A percentile compares a stretch with the other conserved stretches of the same genome.
phyloP scores from a whole-genome alignment of 768 basidiomycete species.

The Kwoniella sp. region DNA sequence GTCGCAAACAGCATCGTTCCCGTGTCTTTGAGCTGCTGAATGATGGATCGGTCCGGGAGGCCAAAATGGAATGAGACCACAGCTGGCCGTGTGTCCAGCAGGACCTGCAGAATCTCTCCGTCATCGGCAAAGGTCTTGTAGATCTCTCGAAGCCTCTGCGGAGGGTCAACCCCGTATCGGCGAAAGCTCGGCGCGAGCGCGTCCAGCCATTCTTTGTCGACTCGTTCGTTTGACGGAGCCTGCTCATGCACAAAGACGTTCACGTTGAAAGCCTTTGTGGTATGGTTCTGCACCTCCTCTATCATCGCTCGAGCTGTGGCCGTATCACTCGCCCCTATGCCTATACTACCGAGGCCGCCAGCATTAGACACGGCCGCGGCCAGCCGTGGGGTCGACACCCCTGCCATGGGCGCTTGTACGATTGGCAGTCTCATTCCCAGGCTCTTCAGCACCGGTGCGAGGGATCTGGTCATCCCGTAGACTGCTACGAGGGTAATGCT shows the following conservation, averaged over 20 bases:
- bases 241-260: conserved; percentile 37
- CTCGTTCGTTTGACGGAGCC: not conserved
- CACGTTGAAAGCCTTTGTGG: conserved; percentile 30
- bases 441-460: not conserved
- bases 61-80: conserved; percentile 45
- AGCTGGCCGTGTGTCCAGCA: conserved; percentile 24
- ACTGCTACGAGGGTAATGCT: too few relatives aligned
- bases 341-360: conserved; percentile 39
- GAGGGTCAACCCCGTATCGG: conserved; percentile 11
- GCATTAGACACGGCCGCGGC: conserved; percentile 43
- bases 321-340: conserved; percentile 24
- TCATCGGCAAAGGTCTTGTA: conserved; percentile 34
- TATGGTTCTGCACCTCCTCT: conserved; percentile 17
- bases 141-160: conserved; percentile 18
- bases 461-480: too few relatives aligned
- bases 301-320: conserved; percentile 23
- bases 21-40: conserved; percentile 13
- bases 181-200: conserved; percentile 18
- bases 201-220: conserved; percentile 23
- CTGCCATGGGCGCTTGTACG: conserved; percentile 46
- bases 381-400: conserved; percentile 36
- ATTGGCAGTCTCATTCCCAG: conserved; percentile 32
- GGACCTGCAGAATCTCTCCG: conserved; percentile 17
- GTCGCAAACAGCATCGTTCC: conserved; percentile 27
- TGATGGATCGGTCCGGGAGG: conserved; percentile 14